Percentiles rank a stretch among this genome's conserved stretches.
phyloP scores from a whole-genome alignment of 2,329 filamentous ascomycete genomes.

The Colletotrichum cordylinicola region DNA sequence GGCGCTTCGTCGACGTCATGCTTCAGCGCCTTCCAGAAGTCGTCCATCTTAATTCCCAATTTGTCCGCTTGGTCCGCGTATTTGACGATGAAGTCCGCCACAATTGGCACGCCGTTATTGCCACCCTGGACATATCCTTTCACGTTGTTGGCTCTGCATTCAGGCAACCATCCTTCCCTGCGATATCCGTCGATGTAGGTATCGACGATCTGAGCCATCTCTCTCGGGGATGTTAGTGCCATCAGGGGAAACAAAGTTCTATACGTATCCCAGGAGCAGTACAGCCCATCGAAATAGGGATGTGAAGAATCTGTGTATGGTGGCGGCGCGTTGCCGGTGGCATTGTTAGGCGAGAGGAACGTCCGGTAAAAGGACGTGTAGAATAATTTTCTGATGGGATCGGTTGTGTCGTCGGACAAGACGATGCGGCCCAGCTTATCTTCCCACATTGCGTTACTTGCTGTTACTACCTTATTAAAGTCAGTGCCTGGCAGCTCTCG shows the following conservation, averaged over 20 bases:
- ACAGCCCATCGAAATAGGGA: background rate
- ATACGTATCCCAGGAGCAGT: conserved; percentile 3
- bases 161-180: background rate
- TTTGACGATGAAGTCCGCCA: background rate
- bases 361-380: conserved; percentile 3
- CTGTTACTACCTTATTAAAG: background rate
- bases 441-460: background rate
- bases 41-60: background rate
- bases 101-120: background rate
- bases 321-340: background rate
- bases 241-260: background rate
- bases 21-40: background rate
- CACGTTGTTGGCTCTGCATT: background rate
- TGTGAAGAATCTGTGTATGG: background rate
- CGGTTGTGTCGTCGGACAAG: background rate
- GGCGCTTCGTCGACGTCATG: background rate
- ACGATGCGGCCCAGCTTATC: background rate
- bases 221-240: background rate
- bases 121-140: background rate
- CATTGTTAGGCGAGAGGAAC: conserved; percentile 3
- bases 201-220: background rate
- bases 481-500: background rate
- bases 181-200: background rate
- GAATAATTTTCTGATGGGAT: background rate
- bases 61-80: background rate